Evolutionary conservation across 169 alveolate genomes (phyloP).

Genomic region (Plasmodium ovale): DNA sequence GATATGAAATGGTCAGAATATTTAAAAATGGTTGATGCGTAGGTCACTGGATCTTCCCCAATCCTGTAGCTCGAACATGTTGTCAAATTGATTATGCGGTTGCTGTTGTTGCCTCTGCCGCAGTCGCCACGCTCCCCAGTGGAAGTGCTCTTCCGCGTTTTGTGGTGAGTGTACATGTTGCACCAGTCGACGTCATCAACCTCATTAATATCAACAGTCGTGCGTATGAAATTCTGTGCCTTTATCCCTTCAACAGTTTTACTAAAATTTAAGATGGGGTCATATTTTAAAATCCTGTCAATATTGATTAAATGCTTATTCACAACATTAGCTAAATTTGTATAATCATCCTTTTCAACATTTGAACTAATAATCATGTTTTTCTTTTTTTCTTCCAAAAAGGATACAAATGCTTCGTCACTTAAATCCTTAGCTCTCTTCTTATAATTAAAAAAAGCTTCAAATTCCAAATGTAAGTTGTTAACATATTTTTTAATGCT

Average conservation of each 20-base stretch:
- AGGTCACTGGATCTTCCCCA: constrained; percentile 21
- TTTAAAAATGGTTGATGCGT: constrained; percentile 59
- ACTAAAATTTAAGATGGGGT: constrained; percentile 37
- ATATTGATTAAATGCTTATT: constrained; percentile 36
- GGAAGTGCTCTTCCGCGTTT: background rate
- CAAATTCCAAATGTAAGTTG: constrained; percentile 57
- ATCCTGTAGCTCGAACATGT: constrained; percentile 25
- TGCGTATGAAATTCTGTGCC: constrained; percentile 22
- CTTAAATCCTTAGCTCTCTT: constrained; percentile 43
- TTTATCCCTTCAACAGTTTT: constrained; percentile 53
- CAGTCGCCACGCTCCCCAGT: background rate
- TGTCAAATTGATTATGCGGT: constrained; percentile 16
- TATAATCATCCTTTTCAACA: constrained; percentile 68
- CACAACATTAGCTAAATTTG: constrained; percentile 37
- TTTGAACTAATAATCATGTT: constrained; percentile 41
- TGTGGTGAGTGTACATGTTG: constrained; percentile 21
- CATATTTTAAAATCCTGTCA: constrained; percentile 38
- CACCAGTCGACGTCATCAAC: constrained; percentile 30
- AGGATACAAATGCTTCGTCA: constrained; percentile 42
- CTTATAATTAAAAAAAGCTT: constrained; percentile 64
- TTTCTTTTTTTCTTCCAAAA: constrained; percentile 57
- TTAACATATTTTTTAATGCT: constrained; percentile 27
- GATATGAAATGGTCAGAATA: constrained; percentile 71
- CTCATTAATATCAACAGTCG: constrained; percentile 21
- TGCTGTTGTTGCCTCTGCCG: background rate